Conservation (phyloP, 2,329 filamentous ascomycete genomes). For the Aspergillus sp. region DNA sequence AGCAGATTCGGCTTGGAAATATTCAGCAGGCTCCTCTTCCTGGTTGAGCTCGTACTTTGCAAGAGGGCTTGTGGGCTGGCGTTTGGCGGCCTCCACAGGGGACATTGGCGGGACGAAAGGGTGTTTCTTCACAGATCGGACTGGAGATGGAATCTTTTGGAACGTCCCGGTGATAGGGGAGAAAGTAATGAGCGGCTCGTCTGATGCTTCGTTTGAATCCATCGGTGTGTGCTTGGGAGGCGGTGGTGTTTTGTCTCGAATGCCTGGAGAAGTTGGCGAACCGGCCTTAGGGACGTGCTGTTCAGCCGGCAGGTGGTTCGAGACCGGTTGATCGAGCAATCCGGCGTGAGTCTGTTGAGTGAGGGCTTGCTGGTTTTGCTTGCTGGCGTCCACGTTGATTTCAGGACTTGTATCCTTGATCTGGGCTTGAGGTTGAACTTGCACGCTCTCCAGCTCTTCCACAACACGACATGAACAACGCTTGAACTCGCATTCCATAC, state of each 20-base stretch:
- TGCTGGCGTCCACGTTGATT: not conserved
- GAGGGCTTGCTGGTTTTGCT: not conserved
- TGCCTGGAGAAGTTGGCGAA: not conserved
- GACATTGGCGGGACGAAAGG: slow-evolving; percentile 6
- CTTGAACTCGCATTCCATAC: slow-evolving; percentile 51
- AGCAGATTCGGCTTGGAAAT: slow-evolving; percentile 13
- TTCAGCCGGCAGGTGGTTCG: not conserved
- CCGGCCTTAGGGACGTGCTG: not conserved
- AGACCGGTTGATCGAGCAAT: not conserved
- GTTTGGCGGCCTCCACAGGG: not conserved
- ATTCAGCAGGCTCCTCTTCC: slow-evolving; percentile 11
- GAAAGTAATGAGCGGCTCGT: slow-evolving; percentile 43
- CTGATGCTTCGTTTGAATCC: slow-evolving; percentile 18
- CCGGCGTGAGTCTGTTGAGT: not conserved
- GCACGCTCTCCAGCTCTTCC: slow-evolving; percentile 36
- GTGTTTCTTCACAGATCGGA: slow-evolving; percentile 28
- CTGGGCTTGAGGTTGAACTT: not conserved
- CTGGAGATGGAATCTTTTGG: slow-evolving; percentile 38
- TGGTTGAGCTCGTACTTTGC: slow-evolving; percentile 4
- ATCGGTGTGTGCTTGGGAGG: slow-evolving; percentile 1
- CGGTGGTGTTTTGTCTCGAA: not conserved
- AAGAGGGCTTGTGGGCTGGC: not conserved
- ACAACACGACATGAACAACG: slow-evolving; percentile 49
- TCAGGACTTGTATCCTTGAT: not conserved
- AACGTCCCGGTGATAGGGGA: slow-evolving; percentile 47